Evolutionary conservation across 257 asterid species (phyloP).

Genomic region (Przewalskia tangutica): DNA sequence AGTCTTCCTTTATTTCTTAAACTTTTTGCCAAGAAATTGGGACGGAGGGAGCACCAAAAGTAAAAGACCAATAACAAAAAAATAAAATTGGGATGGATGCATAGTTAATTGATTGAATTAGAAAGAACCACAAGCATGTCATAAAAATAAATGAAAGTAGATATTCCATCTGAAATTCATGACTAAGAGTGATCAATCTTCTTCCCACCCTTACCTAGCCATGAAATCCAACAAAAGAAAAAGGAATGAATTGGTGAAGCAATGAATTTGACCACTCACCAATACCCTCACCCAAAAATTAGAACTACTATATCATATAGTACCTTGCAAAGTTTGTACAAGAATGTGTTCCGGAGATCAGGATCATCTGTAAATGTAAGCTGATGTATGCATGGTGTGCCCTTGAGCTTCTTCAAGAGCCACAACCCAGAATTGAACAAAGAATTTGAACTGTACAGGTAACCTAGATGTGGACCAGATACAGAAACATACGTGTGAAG

Average conservation of each 20-base stretch:
- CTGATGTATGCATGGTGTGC: constrained; percentile 94
- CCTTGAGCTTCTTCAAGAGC: constrained; percentile 90
- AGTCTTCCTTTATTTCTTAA: no score
- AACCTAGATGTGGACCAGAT: constrained; percentile 97
- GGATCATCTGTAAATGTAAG: constrained; percentile 89
- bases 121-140: neutral
- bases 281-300: neutral
- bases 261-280: neutral
- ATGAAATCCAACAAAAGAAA: neutral
- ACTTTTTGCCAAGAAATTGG: no score
- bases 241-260: neutral
- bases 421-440: constrained; percentile 89
- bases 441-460: constrained; percentile 88
- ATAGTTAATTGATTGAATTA: neutral
- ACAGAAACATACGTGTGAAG: constrained; percentile 76
- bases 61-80: neutral
- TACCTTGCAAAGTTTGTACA: constrained; percentile 85
- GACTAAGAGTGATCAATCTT: neutral
- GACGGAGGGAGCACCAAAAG: neutral
- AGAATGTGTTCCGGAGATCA: constrained; percentile 73
- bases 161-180: constrained; percentile 4
- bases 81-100: neutral
- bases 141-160: neutral
- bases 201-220: neutral
- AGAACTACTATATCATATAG: neutral